phyloP scores from a whole-genome alignment of 1,284 basidiomycete genomes.

The Meira nashicola region DNA sequence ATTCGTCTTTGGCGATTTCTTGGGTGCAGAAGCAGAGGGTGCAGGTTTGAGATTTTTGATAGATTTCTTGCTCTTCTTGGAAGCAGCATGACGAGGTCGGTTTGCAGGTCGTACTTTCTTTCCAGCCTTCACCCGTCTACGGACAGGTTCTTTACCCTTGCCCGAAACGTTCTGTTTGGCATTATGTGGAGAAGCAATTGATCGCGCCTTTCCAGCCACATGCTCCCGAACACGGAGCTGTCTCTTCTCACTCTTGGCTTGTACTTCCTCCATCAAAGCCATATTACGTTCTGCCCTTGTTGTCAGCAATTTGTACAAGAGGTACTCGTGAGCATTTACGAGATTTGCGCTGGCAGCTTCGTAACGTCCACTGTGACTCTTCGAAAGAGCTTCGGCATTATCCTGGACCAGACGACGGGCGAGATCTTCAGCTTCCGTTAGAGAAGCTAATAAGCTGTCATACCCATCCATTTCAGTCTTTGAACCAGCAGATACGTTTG shows the following conservation, averaged over 20 bases:
- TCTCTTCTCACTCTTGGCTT: conserved; percentile 38
- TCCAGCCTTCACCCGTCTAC: neutral
- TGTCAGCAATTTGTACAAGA: conserved; percentile 43
- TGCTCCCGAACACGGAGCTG: conserved; percentile 34
- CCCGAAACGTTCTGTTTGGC: neutral
- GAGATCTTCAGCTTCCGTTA: conserved; percentile 45
- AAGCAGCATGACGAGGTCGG: conserved; percentile 18
- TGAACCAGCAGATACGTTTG: conserved; percentile 8
- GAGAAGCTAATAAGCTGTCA: conserved; percentile 45
- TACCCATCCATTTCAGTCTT: conserved; percentile 45
- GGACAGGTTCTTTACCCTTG: conserved; percentile 1
- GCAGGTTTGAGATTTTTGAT: neutral
- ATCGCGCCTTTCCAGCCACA: conserved; percentile 23
- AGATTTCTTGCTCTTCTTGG: conserved; percentile 11
- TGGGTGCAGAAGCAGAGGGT: neutral
- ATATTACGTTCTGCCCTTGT: conserved; percentile 44
- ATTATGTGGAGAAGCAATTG: neutral
- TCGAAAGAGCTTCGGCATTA: conserved; percentile 45
- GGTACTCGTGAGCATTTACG: conserved; percentile 45
- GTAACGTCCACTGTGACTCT: conserved; percentile 46
- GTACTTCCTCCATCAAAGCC: conserved; percentile 39
- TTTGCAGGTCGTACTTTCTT: conserved; percentile 9
- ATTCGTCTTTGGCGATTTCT: neutral
- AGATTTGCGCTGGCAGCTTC: conserved; percentile 47
- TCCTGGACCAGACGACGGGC: conserved; percentile 46